These are phyloP conservation scores for Mychonastes homosphaera DNA, from an alignment of 139 green algal species.

Conservation along the genomic window DNA sequence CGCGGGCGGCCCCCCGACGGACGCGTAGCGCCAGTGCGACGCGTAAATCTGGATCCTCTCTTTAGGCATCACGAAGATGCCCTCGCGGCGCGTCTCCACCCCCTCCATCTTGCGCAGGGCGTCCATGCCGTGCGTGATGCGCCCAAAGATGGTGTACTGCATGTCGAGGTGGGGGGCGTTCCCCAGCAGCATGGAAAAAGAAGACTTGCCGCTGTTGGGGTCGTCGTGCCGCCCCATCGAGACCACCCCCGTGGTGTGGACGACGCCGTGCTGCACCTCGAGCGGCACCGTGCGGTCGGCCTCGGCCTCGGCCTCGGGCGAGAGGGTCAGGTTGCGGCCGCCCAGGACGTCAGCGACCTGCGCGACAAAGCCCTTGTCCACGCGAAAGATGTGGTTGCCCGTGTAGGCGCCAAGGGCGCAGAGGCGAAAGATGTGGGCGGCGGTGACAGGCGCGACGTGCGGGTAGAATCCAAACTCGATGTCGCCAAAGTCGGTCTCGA, in stretches of 20 bases:
- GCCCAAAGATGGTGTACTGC: conserved; percentile 52
- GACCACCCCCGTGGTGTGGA: conserved; percentile 58
- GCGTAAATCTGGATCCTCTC: conserved; percentile 49
- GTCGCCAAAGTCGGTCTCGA: conserved; percentile 57
- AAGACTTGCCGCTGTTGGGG: conserved; percentile 64
- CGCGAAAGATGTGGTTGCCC: conserved; percentile 72
- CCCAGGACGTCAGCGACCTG: conserved; percentile 57
- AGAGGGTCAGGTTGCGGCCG: conserved; percentile 39
- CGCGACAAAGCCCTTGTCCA: conserved; percentile 87
- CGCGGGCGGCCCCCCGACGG: background rate
- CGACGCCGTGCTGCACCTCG: conserved; percentile 55
- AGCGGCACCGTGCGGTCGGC: conserved; percentile 59
- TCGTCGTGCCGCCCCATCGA: conserved; percentile 74
- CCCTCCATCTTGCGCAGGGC: conserved; percentile 56
- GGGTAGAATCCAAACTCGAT: conserved; percentile 68
- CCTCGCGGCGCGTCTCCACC: conserved; percentile 54
- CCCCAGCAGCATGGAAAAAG: conserved; percentile 78
- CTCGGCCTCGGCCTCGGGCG: conserved; percentile 31
- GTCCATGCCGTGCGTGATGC: conserved; percentile 55
- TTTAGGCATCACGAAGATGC: conserved; percentile 80
- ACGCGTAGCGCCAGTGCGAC: conserved; percentile 43
- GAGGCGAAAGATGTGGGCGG: conserved; percentile 64
- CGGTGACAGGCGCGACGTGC: conserved; percentile 63
- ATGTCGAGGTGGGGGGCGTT: conserved; percentile 73
- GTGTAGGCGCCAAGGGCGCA: conserved; percentile 63